These are phyloP conservation scores for Sugiyamaella floridensis DNA, from an alignment of 805 yeast genomes.

Conservation along the genomic window DNA sequence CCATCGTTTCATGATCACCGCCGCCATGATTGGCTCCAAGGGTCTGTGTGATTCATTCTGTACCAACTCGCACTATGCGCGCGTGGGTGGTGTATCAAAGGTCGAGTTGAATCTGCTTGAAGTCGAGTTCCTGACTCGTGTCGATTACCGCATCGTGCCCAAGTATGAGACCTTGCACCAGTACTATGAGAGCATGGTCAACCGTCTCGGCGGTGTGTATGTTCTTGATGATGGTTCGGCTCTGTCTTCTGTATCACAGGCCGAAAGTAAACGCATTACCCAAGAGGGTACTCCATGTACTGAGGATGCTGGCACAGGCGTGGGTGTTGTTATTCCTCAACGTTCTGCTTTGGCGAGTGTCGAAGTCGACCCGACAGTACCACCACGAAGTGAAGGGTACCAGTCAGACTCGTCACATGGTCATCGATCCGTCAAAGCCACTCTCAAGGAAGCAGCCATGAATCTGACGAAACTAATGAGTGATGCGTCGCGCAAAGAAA, in stretches of 20 bases:
- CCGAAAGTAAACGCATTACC: not conserved
- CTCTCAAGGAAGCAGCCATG: constrained; percentile 42
- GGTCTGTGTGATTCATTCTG: constrained; percentile 91
- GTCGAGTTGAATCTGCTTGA: constrained; percentile 81
- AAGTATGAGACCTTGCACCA: constrained; percentile 25
- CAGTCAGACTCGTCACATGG: not conserved
- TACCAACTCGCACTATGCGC: constrained; percentile 88
- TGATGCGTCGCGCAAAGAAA: constrained; percentile 7
- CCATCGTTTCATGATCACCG: constrained; percentile 82
- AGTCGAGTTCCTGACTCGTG: constrained; percentile 74
- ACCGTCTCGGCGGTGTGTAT: constrained; percentile 22
- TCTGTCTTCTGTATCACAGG: not conserved
- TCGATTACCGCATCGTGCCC: constrained; percentile 72
- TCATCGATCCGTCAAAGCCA: constrained; percentile 1
- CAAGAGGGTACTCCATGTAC: not conserved
- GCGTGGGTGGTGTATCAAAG: constrained; percentile 87
- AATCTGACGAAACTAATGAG: constrained; percentile 45
- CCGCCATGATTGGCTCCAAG: constrained; percentile 85
- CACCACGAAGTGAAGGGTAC: not conserved
- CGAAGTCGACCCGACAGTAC: not conserved
- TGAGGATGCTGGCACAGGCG: not conserved
- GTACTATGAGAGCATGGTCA: constrained; percentile 31
- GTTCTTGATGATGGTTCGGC: constrained; percentile 9
- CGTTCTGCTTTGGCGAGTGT: too few relatives aligned
- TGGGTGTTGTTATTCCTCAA: not conserved